A percentile compares a stretch with the other conserved stretches of the same genome.
These are phyloP conservation scores for baker's yeast (Saccharomyces cerevisiae) DNA, from an alignment of 805 yeast species.

Conservation along the genomic window DNA sequence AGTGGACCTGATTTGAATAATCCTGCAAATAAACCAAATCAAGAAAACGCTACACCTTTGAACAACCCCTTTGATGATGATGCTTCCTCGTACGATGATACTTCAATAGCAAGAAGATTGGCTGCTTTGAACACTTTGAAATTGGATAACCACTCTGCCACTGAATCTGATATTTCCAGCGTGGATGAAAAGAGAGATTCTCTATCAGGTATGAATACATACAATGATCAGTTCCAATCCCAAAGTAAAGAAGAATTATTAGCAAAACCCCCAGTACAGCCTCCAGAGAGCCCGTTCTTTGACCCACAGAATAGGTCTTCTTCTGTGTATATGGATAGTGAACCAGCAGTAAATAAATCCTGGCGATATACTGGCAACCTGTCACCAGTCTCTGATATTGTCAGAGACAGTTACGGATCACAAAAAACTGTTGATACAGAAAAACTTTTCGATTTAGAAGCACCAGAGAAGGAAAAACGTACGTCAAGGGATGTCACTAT, in stretches of 20 bases:
- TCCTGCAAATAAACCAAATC: conserved; percentile 30
- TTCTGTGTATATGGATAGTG: conserved; percentile 28
- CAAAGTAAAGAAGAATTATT: conserved; percentile 36
- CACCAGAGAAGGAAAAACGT: not conserved
- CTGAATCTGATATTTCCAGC: conserved; percentile 47
- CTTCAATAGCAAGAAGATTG: conserved; percentile 30
- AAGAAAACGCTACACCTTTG: conserved; percentile 8
- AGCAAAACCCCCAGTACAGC: conserved; percentile 4
- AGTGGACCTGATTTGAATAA: conserved; percentile 35
- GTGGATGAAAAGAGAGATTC: conserved; percentile 16
- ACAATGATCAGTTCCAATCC: conserved; percentile 34
- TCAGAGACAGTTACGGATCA: not conserved
- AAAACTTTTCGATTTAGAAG: conserved; percentile 1
- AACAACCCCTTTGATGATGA: conserved; percentile 29
- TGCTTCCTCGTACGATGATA: conserved; percentile 24
- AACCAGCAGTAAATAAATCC: conserved; percentile 37
- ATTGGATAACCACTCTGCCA: conserved; percentile 41
- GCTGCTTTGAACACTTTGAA: conserved; percentile 46
- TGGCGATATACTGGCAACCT: conserved; percentile 43
- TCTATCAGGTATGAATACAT: conserved; percentile 16
- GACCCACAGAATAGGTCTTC: conserved; percentile 27
- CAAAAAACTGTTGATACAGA: conserved; percentile 1
- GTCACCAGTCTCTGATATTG: not conserved
- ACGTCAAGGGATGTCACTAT: not conserved
- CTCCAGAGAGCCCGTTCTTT: conserved; percentile 18